phyloP scores from a whole-genome alignment of 2,329 filamentous ascomycete genomes.

The Aureobasidium uvarum region DNA sequence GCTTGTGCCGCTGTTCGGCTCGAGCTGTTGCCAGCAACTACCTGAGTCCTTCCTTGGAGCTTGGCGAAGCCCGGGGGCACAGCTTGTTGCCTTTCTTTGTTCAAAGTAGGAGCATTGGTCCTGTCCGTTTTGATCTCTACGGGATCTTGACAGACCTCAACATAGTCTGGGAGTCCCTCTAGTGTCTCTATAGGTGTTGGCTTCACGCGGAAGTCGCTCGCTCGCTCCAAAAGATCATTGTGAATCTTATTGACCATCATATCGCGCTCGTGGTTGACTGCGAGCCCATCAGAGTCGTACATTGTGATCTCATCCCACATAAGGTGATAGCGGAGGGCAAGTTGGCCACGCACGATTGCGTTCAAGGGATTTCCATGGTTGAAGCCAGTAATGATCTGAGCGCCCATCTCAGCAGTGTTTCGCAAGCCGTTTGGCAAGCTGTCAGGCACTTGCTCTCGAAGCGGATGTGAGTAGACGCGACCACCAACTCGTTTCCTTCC shows the following conservation, averaged over 20 bases:
- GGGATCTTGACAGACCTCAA: conserved; percentile 80
- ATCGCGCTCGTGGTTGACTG: conserved; percentile 77
- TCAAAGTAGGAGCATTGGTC: conserved; percentile 7
- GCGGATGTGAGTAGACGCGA: conserved; percentile 81
- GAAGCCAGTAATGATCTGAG: conserved; percentile 97
- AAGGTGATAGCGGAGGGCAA: conserved; percentile 81
- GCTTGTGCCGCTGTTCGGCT: conserved; percentile 73
- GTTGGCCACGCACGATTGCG: conserved; percentile 82
- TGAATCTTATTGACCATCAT: conserved; percentile 85
- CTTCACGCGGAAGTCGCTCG: conserved; percentile 86
- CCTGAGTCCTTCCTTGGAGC: conserved; percentile 70
- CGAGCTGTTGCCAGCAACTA: conserved; percentile 66
- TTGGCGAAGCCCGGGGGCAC: conserved; percentile 52
- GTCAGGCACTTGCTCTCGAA: conserved; percentile 58
- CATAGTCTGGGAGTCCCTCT: conserved; percentile 76
- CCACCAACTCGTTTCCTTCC: conserved; percentile 85
- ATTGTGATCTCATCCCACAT: conserved; percentile 79
- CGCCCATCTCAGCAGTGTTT: conserved; percentile 92
- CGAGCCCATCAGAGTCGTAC: conserved; percentile 76
- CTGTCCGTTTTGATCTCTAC: conserved; percentile 35
- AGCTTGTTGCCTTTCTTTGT: conserved; percentile 29
- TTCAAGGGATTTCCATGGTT: conserved; percentile 94
- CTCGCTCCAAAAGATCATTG: conserved; percentile 90
- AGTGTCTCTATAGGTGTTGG: conserved; percentile 66
- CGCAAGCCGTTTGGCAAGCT: conserved; percentile 54